Percentiles rank a stretch among this genome's conserved stretches.
Evolutionary conservation across 768 basidiomycete species (phyloP).

Genomic region (Russula abietina): DNA sequence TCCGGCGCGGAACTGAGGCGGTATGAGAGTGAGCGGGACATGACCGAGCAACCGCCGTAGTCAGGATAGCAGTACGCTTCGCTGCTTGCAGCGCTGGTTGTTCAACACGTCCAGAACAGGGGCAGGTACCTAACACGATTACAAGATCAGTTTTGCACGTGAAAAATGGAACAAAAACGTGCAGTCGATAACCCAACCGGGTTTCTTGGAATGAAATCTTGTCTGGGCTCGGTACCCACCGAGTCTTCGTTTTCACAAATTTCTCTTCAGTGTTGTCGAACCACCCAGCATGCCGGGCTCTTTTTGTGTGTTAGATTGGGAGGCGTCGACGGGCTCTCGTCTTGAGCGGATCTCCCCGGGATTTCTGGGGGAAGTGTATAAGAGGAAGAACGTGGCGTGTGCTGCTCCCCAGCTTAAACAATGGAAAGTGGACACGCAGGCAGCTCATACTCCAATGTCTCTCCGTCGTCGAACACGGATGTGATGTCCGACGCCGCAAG

Average conservation of each 20-base stretch:
- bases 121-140: constrained; percentile 56
- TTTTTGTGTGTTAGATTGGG: constrained; percentile 12
- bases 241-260: constrained; percentile 18
- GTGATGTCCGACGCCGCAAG: constrained; percentile 60
- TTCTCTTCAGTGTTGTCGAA: constrained; percentile 16
- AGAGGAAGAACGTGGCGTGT: constrained; percentile 13
- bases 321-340: constrained; percentile 4
- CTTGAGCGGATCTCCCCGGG: not conserved
- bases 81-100: constrained; percentile 59
- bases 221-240: constrained; percentile 69
- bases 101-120: constrained; percentile 62
- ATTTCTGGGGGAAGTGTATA: not conserved
- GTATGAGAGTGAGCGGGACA: constrained; percentile 55
- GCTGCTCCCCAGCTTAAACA: constrained; percentile 9
- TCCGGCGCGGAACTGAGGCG: constrained; percentile 52
- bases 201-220: constrained; percentile 67
- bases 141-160: not conserved
- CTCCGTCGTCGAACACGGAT: constrained; percentile 40
- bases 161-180: constrained; percentile 27
- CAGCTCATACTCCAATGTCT: constrained; percentile 31
- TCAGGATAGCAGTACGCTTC: constrained; percentile 69
- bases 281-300: constrained; percentile 26
- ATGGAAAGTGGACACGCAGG: constrained; percentile 25
- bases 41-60: constrained; percentile 67
- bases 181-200: constrained; percentile 81